Evolutionary conservation across 352 stramenopile genomes (phyloP).

Genomic region (Phytophthora multivora): DNA sequence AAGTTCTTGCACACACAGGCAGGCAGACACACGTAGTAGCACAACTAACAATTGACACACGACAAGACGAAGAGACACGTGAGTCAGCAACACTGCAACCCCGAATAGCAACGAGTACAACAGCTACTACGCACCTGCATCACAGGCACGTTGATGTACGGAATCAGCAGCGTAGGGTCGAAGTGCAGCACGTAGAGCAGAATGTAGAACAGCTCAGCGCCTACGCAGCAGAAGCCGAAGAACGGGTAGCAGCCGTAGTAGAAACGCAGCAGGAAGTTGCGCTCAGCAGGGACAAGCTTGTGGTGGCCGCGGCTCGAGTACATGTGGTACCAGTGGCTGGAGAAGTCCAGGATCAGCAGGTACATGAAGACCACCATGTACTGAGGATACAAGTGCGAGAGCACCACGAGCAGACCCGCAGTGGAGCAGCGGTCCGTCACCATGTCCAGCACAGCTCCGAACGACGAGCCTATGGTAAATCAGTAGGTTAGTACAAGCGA

Average conservation of each 20-base stretch:
- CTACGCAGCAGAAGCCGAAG: constrained; percentile 94
- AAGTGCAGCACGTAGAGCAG: constrained; percentile 91
- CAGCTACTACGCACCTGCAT: constrained; percentile 42
- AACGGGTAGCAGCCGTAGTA: constrained; percentile 94
- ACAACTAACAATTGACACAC: constrained; percentile 48
- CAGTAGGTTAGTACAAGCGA: not conserved
- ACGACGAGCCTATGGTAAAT: constrained; percentile 75
- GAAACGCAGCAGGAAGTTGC: constrained; percentile 95
- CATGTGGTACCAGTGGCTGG: constrained; percentile 99
- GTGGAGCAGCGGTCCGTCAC: constrained; percentile 98
- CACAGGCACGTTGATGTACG: constrained; percentile 56
- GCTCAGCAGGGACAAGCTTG: constrained; percentile 91
- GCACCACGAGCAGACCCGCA: constrained; percentile 93
- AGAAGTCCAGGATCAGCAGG: constrained; percentile 96
- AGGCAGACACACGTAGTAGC: constrained; percentile 89
- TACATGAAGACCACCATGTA: constrained; percentile 85
- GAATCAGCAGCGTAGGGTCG: constrained; percentile 65
- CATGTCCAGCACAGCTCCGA: constrained; percentile 98
- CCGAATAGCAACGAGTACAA: not conserved
- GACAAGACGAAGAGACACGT: not conserved
- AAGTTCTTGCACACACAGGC: constrained; percentile 93
- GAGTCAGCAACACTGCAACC: constrained; percentile 3
- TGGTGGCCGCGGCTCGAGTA: constrained; percentile 95
- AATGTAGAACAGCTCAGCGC: constrained; percentile 93
- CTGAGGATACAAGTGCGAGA: constrained; percentile 92